Evolutionary conservation across 306 rosid species (phyloP).

Genomic region (Casuarina equisetifolia): DNA sequence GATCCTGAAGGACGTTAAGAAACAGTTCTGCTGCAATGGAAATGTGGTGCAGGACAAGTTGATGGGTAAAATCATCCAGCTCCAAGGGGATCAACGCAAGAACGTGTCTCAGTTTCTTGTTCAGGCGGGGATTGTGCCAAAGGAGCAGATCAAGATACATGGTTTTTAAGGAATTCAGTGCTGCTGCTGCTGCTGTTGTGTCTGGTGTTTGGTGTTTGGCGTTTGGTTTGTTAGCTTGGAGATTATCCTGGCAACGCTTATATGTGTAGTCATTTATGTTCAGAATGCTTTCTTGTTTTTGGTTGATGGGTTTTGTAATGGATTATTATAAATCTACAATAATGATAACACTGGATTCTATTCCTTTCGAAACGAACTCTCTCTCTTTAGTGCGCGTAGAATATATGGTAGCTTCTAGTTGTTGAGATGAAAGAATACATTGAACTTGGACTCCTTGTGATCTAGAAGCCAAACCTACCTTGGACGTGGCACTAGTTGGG

Average conservation of each 20-base stretch:
- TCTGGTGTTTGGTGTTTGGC: background rate
- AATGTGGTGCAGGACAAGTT: conserved; percentile 92
- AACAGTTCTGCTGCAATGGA: conserved; percentile 88
- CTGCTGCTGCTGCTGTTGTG: background rate
- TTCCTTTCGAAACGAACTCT: background rate
- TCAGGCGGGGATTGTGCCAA: conserved; percentile 61
- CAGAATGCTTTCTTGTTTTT: background rate
- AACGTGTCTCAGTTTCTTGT: conserved; percentile 70
- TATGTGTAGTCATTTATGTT: background rate
- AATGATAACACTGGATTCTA: background rate
- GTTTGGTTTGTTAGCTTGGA: background rate
- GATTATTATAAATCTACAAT: background rate
- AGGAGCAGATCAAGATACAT: conserved; percentile 85
- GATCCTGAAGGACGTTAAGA: conserved; percentile 82
- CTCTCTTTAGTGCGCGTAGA: no score
- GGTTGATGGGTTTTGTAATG: conserved; percentile 13
- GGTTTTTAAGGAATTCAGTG: conserved; percentile 52
- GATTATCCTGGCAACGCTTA: background rate
- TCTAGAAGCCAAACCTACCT: no score
- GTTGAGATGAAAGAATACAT: no score
- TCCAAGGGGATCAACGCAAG: conserved; percentile 92
- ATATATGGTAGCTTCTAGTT: no score
- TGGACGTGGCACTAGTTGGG: no score
- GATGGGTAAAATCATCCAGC: conserved; percentile 80
- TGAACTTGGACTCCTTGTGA: no score